Base-by-base conservation (phyloP, 257 asterid species). In the Capsicum rhomboideum region DNA sequence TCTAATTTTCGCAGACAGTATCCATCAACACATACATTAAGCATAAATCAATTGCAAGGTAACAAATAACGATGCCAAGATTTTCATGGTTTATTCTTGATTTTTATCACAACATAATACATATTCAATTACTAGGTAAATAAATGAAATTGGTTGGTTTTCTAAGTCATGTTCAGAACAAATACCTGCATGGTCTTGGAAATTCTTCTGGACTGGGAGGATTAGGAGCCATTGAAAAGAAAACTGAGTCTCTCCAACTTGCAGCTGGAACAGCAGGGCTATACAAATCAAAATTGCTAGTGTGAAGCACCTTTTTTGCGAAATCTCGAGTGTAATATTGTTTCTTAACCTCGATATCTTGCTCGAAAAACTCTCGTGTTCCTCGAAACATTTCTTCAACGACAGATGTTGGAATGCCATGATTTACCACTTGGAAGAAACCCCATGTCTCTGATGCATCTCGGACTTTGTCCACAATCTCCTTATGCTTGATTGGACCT, bases 361-460 rank as follows among this genome's bases (percentile, higher is more conserved):
- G 93, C 82, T 92, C 96, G 66, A 86, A 78, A 17, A 93, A 94
- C 50, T 90, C 85, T 8, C 89, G 83, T 8, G 88, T 91, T 2
- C 98, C 98, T 18, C 26, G 21, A 34, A 93, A 61, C 93, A 91
- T 92, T 79, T 91, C 92, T 23, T 90, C 93, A 86, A 91, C 4
- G 61, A 90, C 82, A 14, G 77, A 10, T 0, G 34, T 67, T 6
- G 94, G 95, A 54, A 94, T 93, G 52, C 93, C 91, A 78, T 92
- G 97, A 77, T 93, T 93, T 6, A 92, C 86, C 69, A 92, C 89
- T 84, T 92, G 98, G 87, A 94, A 93, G 72, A 92, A 91, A 0
- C 97, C 97, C 86, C 86, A 88, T 1, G 29, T 85, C 89, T 88
- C 91, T 0, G 91, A 88, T 46, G 98, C 97, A 17, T 82, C 54